A percentile compares a stretch with the other conserved stretches of the same genome.
Evolutionary conservation across 352 stramenopile species (phyloP).

Genomic region (Globisporangium paddicum): DNA sequence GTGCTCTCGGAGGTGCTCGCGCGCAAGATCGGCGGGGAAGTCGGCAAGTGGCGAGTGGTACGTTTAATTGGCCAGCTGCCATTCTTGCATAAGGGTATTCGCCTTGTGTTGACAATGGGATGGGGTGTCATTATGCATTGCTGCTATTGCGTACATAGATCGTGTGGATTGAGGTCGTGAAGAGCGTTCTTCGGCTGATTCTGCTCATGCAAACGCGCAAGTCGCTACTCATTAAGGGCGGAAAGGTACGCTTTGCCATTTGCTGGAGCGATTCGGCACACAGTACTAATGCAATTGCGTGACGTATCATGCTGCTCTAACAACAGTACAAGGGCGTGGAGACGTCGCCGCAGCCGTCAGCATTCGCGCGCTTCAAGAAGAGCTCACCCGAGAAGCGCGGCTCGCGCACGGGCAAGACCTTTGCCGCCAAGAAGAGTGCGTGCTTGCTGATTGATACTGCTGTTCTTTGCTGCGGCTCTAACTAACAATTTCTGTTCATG

Average conservation of each 20-base stretch:
- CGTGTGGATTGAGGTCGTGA: constrained; percentile 72
- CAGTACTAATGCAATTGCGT: constrained; percentile 2
- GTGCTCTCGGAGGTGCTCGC: constrained; percentile 76
- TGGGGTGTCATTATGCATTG: background rate
- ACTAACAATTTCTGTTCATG: background rate
- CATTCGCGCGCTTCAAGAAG: constrained; percentile 61
- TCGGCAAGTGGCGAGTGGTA: constrained; percentile 69
- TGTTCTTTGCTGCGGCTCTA: background rate
- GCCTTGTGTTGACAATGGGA: background rate
- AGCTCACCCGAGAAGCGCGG: constrained; percentile 40
- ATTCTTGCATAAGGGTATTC: background rate
- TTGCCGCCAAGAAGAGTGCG: constrained; percentile 37
- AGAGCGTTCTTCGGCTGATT: constrained; percentile 61
- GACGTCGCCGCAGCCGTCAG: constrained; percentile 34
- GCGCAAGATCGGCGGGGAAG: constrained; percentile 59
- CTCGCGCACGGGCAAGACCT: constrained; percentile 65
- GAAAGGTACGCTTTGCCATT: constrained; percentile 33
- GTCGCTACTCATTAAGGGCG: constrained; percentile 48
- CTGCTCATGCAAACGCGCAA: constrained; percentile 58
- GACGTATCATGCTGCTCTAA: background rate
- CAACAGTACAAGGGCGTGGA: constrained; percentile 54
- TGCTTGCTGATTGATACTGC: background rate
- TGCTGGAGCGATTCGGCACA: no score
- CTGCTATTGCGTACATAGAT: constrained; percentile 29
- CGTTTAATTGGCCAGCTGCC: no score